These are phyloP conservation scores for Trichoderma polysporum DNA, from an alignment of 2,329 filamentous ascomycete species.

Conservation along the genomic window DNA sequence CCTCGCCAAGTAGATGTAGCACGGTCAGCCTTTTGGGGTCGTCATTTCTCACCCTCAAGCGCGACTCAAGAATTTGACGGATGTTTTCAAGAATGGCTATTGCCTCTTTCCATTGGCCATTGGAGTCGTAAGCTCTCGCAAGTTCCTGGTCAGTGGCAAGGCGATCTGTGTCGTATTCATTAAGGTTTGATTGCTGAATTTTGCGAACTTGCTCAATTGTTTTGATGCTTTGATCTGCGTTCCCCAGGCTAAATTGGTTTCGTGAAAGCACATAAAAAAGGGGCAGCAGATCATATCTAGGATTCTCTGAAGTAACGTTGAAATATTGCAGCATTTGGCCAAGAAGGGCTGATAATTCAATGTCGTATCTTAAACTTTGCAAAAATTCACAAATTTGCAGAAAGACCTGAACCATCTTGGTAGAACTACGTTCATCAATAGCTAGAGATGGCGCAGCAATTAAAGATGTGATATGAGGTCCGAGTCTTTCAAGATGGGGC, in stretches of 20 bases:
- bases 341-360: conserved; percentile 1
- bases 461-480: conserved; percentile 2
- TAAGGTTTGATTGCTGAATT: background rate
- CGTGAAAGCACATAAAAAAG: background rate
- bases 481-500: background rate
- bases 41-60: background rate
- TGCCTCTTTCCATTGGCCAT: conserved; percentile 14
- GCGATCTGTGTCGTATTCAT: background rate
- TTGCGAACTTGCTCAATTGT: background rate
- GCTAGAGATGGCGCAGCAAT: background rate
- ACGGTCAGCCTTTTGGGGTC: background rate
- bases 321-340: background rate
- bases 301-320: background rate
- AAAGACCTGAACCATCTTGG: background rate
- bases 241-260: background rate
- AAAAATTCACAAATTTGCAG: background rate
- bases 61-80: background rate
- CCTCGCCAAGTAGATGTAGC: background rate
- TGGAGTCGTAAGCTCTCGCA: conserved; percentile 1
- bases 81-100: conserved; percentile 6
- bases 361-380: background rate
- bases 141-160: background rate
- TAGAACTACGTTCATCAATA: background rate
- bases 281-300: background rate
- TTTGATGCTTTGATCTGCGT: background rate